Base-by-base conservation (phyloP, 345 rosid genomes). In the Tarenaya hassleriana region DNA sequence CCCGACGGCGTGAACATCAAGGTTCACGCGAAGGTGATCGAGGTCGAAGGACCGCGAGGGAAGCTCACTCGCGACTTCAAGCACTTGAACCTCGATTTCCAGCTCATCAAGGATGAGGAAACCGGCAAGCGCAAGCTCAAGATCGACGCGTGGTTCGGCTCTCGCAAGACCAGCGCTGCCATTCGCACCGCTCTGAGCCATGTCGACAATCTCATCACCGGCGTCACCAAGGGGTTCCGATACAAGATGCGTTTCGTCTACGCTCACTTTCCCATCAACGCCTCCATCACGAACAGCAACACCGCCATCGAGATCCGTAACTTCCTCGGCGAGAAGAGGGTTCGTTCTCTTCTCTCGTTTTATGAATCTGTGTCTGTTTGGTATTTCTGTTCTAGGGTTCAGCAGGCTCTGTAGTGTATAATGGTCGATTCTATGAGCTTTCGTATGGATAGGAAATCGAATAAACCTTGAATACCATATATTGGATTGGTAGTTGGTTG, bases 241-340 rank as follows among this genome's bases (percentile, higher is more conserved):
- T 75, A 76, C 72, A 76, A 76, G 76, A 76, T 76, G 82, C 71
- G 82, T 18, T 73, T 75, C 6, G 77, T 75, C 24, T 75, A 75
- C 20, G 80, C 80, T 9, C 80, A 75, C 37, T 75, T 75, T 27
- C 82, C 82, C 10, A 76, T 73, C 50, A 73, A 76, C 42, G 82
- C 78, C 1, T 76, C 82, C n/a, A 76, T 76, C 35, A 51, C 65
- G 8, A 64, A 61, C 34, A 47, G 50, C 20, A 48, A 49, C 40
- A 39, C 32, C 4, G 55, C 75, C 4, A 72, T 75, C 7, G 80
- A 72, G 77, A 75, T 75, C 75, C 67, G 80, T 55, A 75, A 75
- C 60, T 75, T 72, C 52, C 67, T 75, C 5, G 77, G 80, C 0
- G 77, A 75, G 64, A 75, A 72, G 61, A 69, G 58, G 80, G 77